Evolutionary conservation across 768 basidiomycete species (phyloP), one percentile per base, ranked within the genome.

Genomic region (Strobilomyces echinocephalus): DNA sequence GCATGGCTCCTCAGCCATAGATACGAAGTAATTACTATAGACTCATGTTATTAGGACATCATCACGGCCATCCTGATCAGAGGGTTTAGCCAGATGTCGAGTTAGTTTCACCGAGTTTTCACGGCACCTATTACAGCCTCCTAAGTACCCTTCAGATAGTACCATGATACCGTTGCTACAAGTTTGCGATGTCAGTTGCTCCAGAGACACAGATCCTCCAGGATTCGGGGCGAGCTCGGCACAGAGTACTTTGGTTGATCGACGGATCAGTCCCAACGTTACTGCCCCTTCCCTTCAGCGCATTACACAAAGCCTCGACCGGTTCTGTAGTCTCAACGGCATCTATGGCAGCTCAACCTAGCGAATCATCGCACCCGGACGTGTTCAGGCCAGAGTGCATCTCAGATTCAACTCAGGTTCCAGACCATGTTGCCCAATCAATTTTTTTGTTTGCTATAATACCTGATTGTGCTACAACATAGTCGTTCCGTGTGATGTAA

Each of bases 291-390:
- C 85, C 88, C 14, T 87, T 89, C 64, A 81, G 78, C 45, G 83
- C 85, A 20, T 70, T 91, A 44, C 85, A 91, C 46, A 93, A 93
- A 71, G 79, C 88, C 1, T 93, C 91, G 5, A 88, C 87, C 1
- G 81, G 88, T 40, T 92, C 91, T 10, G 81, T 87, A n/a, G 76
- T 83, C 26, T 88, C 88, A 8, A 70, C 83, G 34, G 74, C 80
- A 11, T 83, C 84, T 1, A 75, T 77, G 11, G 75, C 78, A 15
- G 72, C 73, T 28, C 70, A 77, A 31, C 71, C 71, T 1, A 74
- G 71, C 39, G 72, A 74, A 56, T 30, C 69, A 30, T 63, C 72
- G 34, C 62, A 78, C 20, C n/a, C n/a, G n/a, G n/a, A n/a, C n/a
- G n/a, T n/a, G n/a, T n/a, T n/a, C n/a, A n/a, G n/a, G n/a, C n/a